Conservation (phyloP, 331 rosid genomes). For the Rhamnella rubrinervis region DNA sequence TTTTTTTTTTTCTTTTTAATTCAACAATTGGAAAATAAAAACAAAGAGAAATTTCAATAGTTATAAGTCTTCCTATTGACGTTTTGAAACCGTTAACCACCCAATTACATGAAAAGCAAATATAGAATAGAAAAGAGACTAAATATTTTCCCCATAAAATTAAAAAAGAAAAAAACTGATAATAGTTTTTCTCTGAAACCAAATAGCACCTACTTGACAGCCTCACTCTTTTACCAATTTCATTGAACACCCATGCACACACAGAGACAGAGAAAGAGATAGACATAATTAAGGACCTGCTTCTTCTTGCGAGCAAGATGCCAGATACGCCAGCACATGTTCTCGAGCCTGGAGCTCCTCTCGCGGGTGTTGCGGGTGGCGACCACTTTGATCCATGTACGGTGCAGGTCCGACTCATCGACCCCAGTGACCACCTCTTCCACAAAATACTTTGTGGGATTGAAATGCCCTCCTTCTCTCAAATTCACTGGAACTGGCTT, state of each 20-base stretch:
- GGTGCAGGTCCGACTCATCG: constrained; percentile 83
- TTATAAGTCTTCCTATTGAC: too few relatives aligned
- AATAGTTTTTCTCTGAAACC: constrained; percentile 3
- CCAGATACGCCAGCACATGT: constrained; percentile 99
- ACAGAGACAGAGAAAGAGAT: background rate
- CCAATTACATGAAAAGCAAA: too few relatives aligned
- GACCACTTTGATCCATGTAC: constrained; percentile 94
- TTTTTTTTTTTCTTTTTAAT: too few relatives aligned
- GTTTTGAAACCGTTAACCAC: too few relatives aligned
- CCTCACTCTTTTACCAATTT: too few relatives aligned
- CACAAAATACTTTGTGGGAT: constrained; percentile 85
- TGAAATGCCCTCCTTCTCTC: constrained; percentile 64
- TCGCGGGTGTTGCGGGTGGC: constrained; percentile 92
- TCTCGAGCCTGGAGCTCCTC: constrained; percentile 89
- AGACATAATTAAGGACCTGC: constrained; percentile 49
- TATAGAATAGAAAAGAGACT: background rate
- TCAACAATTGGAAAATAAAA: background rate
- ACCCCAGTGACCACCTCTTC: constrained; percentile 92
- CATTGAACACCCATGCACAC: background rate
- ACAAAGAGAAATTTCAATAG: too few relatives aligned
- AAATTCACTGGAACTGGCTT: constrained; percentile 52
- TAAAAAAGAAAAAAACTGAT: background rate
- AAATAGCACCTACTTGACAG: background rate
- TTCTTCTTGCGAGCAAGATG: constrained; percentile 92
- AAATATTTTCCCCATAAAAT: background rate